Conservation (phyloP, 192 early-diverging fungal genomes). For the Umbelopsis isabellina region DNA sequence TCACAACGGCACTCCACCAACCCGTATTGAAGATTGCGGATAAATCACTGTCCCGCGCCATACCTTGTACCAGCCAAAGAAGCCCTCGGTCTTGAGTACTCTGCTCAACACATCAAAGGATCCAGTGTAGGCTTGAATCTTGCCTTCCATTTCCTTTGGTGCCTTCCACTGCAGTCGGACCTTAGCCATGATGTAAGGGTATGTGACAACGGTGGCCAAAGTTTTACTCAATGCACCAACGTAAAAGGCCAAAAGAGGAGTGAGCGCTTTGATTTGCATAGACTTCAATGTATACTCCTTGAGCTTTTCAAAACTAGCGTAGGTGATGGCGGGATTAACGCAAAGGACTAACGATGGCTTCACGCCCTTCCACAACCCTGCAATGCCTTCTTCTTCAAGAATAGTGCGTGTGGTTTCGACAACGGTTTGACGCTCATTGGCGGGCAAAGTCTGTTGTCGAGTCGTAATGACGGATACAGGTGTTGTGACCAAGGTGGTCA, state of each 20-base stretch:
- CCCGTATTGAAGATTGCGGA: neutral
- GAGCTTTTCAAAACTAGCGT: conserved; percentile 89
- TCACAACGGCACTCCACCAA: neutral
- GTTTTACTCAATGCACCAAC: conserved; percentile 95
- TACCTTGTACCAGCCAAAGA: conserved; percentile 94
- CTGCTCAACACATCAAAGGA: conserved; percentile 85
- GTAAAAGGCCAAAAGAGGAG: conserved; percentile 85
- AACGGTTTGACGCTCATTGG: conserved; percentile 66
- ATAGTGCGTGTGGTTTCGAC: conserved; percentile 70
- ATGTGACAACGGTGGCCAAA: conserved; percentile 81
- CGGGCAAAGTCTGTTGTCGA: conserved; percentile 84
- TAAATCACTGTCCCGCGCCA: conserved; percentile 8
- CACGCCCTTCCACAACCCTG: conserved; percentile 90
- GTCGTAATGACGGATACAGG: conserved; percentile 96
- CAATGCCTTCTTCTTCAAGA: conserved; percentile 75
- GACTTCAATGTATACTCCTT: conserved; percentile 62
- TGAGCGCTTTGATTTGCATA: conserved; percentile 53
- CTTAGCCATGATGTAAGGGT: conserved; percentile 99
- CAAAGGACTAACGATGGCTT: conserved; percentile 90
- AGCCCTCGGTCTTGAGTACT: conserved; percentile 77
- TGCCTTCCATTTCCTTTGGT: conserved; percentile 61
- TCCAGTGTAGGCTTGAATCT: conserved; percentile 70
- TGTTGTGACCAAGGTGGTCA: conserved; percentile 87
- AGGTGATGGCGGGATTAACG: conserved; percentile 97
- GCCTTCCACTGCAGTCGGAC: conserved; percentile 93